A percentile compares a stretch with the other conserved stretches of the same genome.
Evolutionary conservation across 202 grass and related monocot genomes (phyloP).

Genomic region (Cymbopogon flexuosus): DNA sequence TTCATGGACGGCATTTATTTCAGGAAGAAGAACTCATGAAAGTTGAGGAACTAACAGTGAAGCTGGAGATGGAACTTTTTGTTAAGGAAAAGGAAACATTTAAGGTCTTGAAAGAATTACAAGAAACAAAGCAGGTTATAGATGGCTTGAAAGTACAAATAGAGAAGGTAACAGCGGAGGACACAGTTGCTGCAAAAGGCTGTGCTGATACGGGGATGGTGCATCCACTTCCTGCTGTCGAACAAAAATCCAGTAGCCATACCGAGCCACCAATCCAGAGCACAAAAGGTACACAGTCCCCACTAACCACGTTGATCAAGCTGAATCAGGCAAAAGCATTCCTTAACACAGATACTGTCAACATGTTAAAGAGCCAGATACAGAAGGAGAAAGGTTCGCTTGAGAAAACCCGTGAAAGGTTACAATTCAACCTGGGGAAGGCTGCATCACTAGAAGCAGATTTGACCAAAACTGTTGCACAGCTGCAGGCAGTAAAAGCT

Average conservation of each 20-base stretch:
- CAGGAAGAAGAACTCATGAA: slow-evolving; percentile 95
- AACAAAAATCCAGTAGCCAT: slow-evolving; percentile 30
- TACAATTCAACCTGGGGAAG: slow-evolving; percentile 47
- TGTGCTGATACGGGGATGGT: slow-evolving; percentile 1
- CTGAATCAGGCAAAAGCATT: slow-evolving; percentile 78
- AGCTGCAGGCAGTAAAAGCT: slow-evolving; percentile 34
- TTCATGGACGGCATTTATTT: slow-evolving; percentile 26
- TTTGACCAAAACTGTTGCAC: slow-evolving; percentile 41
- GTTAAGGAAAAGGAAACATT: slow-evolving; percentile 87
- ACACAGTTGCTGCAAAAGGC: neutral
- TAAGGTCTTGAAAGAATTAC: slow-evolving; percentile 78
- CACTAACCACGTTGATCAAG: slow-evolving; percentile 51
- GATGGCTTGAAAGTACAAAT: slow-evolving; percentile 63
- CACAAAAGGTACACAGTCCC: slow-evolving; percentile 30
- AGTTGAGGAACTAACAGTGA: slow-evolving; percentile 87
- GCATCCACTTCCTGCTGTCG: slow-evolving; percentile 22
- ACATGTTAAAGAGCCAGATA: slow-evolving; percentile 54
- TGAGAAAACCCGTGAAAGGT: slow-evolving; percentile 58
- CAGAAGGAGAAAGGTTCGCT: slow-evolving; percentile 66
- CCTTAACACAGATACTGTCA: slow-evolving; percentile 58
- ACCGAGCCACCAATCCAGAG: slow-evolving; percentile 8
- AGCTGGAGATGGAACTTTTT: slow-evolving; percentile 96
- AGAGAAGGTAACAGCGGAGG: slow-evolving; percentile 43
- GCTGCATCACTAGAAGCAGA: slow-evolving; percentile 53
- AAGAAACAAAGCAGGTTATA: slow-evolving; percentile 63